Evolutionary conservation across 345 rosid species (phyloP), one percentile per base, ranked within the genome.

Genomic region (Pelargonium nanum): DNA sequence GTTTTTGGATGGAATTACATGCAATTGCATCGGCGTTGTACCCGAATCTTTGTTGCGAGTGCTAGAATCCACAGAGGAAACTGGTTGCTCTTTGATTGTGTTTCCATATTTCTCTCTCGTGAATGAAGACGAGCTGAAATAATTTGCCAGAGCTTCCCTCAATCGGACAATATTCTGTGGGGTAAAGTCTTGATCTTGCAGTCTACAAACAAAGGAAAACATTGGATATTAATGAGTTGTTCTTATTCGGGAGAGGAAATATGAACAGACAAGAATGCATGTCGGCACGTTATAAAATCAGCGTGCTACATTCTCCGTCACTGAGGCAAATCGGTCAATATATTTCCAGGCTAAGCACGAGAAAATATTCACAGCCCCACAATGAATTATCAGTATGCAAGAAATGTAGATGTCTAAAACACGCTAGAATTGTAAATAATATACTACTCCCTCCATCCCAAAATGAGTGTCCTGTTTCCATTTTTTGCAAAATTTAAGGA

Each of bases 81-180:
- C 24, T 1, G 0, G 19, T 26, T 58, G 63, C 22, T 70, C 73
- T 66, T 48, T 65, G 56, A 65, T 62, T 21, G n/a, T 22, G 55
- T 67, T 74, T 26, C 73, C 74, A 55, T 70, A 64, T 67, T 61
- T 80, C 59, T 57, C 81, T 60, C 60, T 65, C 70, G 58, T 65
- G 64, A 84, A 86, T 22, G 96, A 89, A 54, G 82, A 73, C 28
- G 81, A 57, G 45, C 79, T 55, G 60, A 83, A 80, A 72, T 81
- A 75, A 45, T 61, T 78, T 6, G 61, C 63, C 30, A 89, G 73
- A 24, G 77, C 83, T 75, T 75, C 72, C 70, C 63, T 80, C 67
- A 78, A 69, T 66, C 70, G 74, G 60, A 56, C 19, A 55, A 55
- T 24, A 56, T 69, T 74, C 22, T 6, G 58, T 1, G 80, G 83